Conservation (phyloP, 768 basidiomycete genomes). For the Pholiota molesta region DNA sequence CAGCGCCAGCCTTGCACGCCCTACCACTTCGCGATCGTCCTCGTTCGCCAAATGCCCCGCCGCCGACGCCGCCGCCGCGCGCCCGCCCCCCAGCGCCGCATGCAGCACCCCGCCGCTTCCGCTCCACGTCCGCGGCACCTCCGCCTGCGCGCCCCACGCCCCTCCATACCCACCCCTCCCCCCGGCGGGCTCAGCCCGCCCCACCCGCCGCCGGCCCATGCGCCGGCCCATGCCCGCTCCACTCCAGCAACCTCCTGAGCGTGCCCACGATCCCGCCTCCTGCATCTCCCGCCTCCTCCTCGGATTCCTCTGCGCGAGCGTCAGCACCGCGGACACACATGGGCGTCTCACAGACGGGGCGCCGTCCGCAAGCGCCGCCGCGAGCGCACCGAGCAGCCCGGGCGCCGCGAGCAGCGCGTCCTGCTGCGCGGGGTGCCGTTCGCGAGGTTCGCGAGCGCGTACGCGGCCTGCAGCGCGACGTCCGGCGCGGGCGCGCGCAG, state of each 20-base stretch:
- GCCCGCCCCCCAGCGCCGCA: slow-evolving; percentile 2
- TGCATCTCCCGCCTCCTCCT: slow-evolving; percentile 33
- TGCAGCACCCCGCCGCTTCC: slow-evolving; percentile 24
- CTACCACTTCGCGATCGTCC: slow-evolving; percentile 63
- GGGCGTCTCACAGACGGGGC: slow-evolving; percentile 58
- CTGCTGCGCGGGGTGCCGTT: slow-evolving; percentile 59
- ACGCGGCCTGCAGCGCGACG: slow-evolving; percentile 46
- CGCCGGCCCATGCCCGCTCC: slow-evolving; percentile 30
- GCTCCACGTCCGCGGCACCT: slow-evolving; percentile 27
- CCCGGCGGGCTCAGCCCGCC: slow-evolving; percentile 16
- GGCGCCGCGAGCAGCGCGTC: slow-evolving; percentile 53
- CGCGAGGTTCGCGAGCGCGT: slow-evolving; percentile 67
- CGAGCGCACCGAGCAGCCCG: slow-evolving; percentile 54
- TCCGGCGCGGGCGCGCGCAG: slow-evolving; percentile 46
- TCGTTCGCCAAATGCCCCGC: slow-evolving; percentile 39
- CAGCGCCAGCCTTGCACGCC: slow-evolving; percentile 57
- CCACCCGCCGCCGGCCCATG: slow-evolving; percentile 13
- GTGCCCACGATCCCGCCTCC: slow-evolving; percentile 43
- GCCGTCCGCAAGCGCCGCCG: slow-evolving; percentile 61
- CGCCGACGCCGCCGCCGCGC: not conserved
- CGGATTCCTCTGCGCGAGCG: slow-evolving; percentile 51
- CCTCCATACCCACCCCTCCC: slow-evolving; percentile 1
- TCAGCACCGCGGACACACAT: slow-evolving; percentile 36
- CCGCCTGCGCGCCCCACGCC: not conserved
- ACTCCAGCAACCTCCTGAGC: slow-evolving; percentile 44